Base-by-base conservation (phyloP, 2,329 filamentous ascomycete species). In the Alternaria sp. region DNA sequence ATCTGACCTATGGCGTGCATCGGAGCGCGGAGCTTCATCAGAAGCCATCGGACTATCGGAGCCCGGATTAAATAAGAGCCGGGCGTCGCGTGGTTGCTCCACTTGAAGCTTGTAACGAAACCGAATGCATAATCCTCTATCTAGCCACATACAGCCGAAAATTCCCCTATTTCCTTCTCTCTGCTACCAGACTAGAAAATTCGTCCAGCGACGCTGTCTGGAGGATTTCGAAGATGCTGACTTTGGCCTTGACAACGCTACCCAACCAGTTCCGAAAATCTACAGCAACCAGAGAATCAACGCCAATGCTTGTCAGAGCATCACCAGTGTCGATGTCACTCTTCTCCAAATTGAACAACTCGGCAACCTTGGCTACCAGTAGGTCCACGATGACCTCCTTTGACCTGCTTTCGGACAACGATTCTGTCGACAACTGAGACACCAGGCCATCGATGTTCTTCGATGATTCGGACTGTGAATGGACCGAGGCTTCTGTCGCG, bases 201-300 rank as follows among this genome's bases (percentile, higher is more conserved):
- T 51, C 48, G 34, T n/a, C 11, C 5, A 54, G 52, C n/a, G 52
- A 26, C 4, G 53, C 34, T 26, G 44, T 49, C 26, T 56, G 53
- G 14, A 56, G 22, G 39, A 56, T 46, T n/a, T 57, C 38, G 3
- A 57, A 57, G 7, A 57, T 41, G 36, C 43, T 51, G 28, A 57
- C 46, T 30, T 57, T 48, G n/a, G 39, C 44, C 7, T 39, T 57
- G 14, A 52, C 26, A 28, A 38, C 9, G 28, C 18, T 51, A 8
- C 38, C 55, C 22, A 57, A 26, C 55, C 48, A 57, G 28, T 57
- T 57, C 9, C 55, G 16, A 12, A 57, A 46, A 6, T 52, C 55
- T 4, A 57, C 55, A 18, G 41, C 55, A 16, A 57, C 47, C 18
- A 57, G 4, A n/a, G 54, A 57, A 18, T 52, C 47, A 20, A 57